phyloP scores from a whole-genome alignment of 495 filamentous ascomycete species.

The Lentithecium fluviatile region DNA sequence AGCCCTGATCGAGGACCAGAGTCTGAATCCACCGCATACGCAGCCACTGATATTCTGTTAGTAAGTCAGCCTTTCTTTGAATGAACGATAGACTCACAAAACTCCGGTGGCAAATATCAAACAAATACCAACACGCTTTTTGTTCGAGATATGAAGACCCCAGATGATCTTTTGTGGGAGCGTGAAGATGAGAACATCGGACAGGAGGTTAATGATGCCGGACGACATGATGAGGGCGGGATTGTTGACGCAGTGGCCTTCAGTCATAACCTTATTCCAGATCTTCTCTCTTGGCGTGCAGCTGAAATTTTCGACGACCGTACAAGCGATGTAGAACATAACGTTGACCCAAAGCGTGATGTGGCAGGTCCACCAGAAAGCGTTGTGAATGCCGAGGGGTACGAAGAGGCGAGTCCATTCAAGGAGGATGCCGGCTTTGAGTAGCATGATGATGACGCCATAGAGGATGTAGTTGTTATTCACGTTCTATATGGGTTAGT shows the following conservation, averaged over 20 bases:
- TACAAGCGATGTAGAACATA: constrained; percentile 7
- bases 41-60: neutral
- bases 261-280: constrained; percentile 1
- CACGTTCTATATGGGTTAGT: neutral
- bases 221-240: neutral
- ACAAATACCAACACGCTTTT: constrained; percentile 2
- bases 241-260: neutral
- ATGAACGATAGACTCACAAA: constrained; percentile 2
- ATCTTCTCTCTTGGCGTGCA: constrained; percentile 7
- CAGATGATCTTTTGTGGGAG: constrained; percentile 23
- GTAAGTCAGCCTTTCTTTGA: neutral
- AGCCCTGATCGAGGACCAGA: neutral
- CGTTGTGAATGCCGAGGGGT: neutral
- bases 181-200: constrained; percentile 6
- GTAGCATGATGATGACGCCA: constrained; percentile 2
- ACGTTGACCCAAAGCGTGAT: constrained; percentile 5
- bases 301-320: constrained; percentile 5
- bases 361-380: neutral
- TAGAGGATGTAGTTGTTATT: neutral
- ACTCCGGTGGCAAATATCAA: constrained; percentile 7
- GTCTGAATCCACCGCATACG: neutral
- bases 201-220: neutral
- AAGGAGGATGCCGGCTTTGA: constrained; percentile 13
- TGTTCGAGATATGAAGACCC: constrained; percentile 1
- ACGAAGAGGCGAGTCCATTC: constrained; percentile 16